These are phyloP conservation scores for Bothriochloa decipiens DNA, from an alignment of 176 grass and related monocot genomes.

Conservation along the genomic window DNA sequence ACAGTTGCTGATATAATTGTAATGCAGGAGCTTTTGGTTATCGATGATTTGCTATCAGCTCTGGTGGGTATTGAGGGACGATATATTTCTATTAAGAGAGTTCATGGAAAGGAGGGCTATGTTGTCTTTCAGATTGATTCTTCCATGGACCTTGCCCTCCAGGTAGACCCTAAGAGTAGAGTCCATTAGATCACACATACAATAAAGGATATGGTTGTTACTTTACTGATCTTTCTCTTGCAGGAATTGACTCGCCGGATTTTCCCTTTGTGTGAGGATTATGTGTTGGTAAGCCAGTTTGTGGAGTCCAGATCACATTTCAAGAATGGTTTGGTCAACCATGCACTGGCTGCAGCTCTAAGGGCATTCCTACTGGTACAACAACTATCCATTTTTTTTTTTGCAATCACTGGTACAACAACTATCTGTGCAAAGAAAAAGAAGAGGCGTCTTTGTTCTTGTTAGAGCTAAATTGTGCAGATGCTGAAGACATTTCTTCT, in stretches of 20 bases:
- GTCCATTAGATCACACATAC: background rate
- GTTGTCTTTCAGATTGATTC: constrained; percentile 81
- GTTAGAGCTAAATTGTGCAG: background rate
- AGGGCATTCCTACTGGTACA: constrained; percentile 87
- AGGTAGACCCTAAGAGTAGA: constrained; percentile 49
- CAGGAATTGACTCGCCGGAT: constrained; percentile 84
- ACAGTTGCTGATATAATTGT: constrained; percentile 18
- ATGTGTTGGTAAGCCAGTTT: constrained; percentile 87
- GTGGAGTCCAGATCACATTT: constrained; percentile 84
- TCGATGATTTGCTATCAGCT: constrained; percentile 92
- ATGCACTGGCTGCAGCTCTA: constrained; percentile 88
- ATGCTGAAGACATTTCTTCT: constrained; percentile 15
- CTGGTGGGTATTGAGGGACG: constrained; percentile 91
- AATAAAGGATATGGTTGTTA: background rate
- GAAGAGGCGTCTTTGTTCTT: background rate
- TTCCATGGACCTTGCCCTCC: constrained; percentile 88
- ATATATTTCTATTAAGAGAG: constrained; percentile 90
- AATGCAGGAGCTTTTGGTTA: constrained; percentile 90
- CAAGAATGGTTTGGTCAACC: constrained; percentile 89
- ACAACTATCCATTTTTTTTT: constrained; percentile 4
- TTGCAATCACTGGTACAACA: constrained; percentile 47
- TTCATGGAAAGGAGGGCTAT: constrained; percentile 67
- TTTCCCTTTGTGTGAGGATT: constrained; percentile 90
- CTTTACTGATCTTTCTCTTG: constrained; percentile 44
- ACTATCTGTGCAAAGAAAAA: constrained; percentile 19